Evolutionary conservation across 2,329 filamentous ascomycete genomes (phyloP), one percentile per base, ranked within the genome.

Genomic region (Ascochyta koolunga): DNA sequence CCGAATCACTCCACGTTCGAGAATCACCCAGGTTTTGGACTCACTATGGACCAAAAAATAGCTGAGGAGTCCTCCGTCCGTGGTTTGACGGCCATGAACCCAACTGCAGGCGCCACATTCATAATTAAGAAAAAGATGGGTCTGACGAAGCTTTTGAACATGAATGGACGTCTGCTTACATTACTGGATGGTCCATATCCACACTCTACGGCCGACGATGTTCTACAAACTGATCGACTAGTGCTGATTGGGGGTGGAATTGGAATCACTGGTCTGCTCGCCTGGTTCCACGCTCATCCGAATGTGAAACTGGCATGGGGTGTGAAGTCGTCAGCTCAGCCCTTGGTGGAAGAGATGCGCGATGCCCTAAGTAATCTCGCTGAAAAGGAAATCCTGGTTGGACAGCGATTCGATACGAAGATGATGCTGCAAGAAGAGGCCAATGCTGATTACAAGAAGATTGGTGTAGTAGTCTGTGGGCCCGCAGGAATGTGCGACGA

Each of bases 191-290:
- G 76, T 1, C 74, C 77, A 0, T 80, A 81, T 64, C 62, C 65
- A 2, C 72, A 70, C 55, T 75, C 67, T 57, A 61, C 67, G 2
- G 44, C 41, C 7, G 25, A 50, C 2, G 50, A 67, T 1, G 32
- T 57, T 4, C 64, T 69, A 5, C 58, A 53, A 15, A 59, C 61
- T 3, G 66, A 69, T 39, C 63, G 63, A 6, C 45, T 81, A 0
- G 51, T 82, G 3, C 67, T 79, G 13, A 71, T 82, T 42, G 75
- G 66, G 1, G 79, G 80, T 13, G 79, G 79, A 9, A 79, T 81
- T 24, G 79, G 79, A 22, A 78, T 82, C 62, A 81, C 79, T 0
- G 77, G 68, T 4, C 36, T 79, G 5, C 54, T 81, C 3, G 72
- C 77, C 1, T 77, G 68, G 40, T 36, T 74, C 2, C 38, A 51